These are phyloP conservation scores for Rhododendron griersonianum DNA, from an alignment of 148 eudicot species.

Conservation along the genomic window DNA sequence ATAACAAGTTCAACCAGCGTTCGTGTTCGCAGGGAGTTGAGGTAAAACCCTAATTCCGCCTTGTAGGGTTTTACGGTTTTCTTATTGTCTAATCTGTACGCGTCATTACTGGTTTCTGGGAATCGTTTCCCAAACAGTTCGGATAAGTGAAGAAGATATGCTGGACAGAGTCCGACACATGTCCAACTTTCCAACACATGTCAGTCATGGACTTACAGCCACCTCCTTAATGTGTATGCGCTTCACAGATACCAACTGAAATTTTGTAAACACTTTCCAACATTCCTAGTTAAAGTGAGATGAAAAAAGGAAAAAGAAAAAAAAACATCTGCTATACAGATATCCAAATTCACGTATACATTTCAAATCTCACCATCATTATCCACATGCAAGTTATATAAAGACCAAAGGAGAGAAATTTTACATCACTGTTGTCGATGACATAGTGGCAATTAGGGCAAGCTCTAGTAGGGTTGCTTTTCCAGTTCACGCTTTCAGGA, in stretches of 20 bases:
- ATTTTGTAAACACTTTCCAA: neutral
- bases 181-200: neutral
- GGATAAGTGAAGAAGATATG: neutral
- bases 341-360: neutral
- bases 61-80: too few relatives aligned
- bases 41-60: too few relatives aligned
- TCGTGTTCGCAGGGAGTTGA: too few relatives aligned
- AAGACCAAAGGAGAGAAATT: conserved; percentile 16
- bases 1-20: too few relatives aligned
- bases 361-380: neutral
- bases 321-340: neutral
- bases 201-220: neutral
- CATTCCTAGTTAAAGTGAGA: neutral
- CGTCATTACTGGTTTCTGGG: too few relatives aligned
- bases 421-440: conserved; percentile 85
- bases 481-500: conserved; percentile 52
- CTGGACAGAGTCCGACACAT: neutral
- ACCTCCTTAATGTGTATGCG: neutral
- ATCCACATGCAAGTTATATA: neutral
- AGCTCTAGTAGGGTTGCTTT: conserved; percentile 80
- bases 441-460: conserved; percentile 79
- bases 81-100: too few relatives aligned
- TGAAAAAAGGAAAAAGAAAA: neutral
- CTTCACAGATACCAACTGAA: neutral
- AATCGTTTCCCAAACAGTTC: too few relatives aligned